Conservation (phyloP, 768 basidiomycete genomes). For the Leccinum boreale region DNA sequence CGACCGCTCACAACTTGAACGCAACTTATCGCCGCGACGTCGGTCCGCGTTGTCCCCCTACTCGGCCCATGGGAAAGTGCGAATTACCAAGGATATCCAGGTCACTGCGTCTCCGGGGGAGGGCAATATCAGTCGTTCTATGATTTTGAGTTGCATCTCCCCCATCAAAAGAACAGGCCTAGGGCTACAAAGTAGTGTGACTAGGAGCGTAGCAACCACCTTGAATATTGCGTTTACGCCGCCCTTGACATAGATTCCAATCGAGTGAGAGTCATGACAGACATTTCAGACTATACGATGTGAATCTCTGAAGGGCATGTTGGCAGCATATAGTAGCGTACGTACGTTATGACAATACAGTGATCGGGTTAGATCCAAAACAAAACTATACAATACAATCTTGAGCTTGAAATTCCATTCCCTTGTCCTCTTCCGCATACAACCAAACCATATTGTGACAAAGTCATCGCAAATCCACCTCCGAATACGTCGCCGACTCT, state of each 20-base stretch:
- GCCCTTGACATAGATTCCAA: background rate
- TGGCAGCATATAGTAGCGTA: conserved; percentile 3
- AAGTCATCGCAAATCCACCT: background rate
- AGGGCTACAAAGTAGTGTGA: too few relatives aligned
- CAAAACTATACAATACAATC: conserved; percentile 16
- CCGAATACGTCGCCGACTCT: background rate
- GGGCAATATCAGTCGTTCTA: too few relatives aligned
- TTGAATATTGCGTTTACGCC: too few relatives aligned
- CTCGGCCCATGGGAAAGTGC: too few relatives aligned
- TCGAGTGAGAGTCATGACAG: background rate
- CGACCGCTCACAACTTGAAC: too few relatives aligned
- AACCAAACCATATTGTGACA: background rate
- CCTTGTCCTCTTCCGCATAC: background rate
- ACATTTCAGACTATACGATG: background rate
- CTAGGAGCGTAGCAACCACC: too few relatives aligned
- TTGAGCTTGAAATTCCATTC: background rate
- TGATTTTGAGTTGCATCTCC: too few relatives aligned
- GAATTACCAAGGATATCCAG: too few relatives aligned
- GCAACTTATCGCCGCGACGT: too few relatives aligned
- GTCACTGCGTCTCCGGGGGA: too few relatives aligned
- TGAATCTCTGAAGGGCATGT: background rate
- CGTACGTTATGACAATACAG: conserved; percentile 5
- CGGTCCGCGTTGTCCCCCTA: too few relatives aligned
- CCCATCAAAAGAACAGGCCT: too few relatives aligned
- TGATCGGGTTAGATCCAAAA: conserved; percentile 19